These are phyloP conservation scores for Allium fistulosum DNA, from an alignment of 106 monocot genomes.

Conservation along the genomic window DNA sequence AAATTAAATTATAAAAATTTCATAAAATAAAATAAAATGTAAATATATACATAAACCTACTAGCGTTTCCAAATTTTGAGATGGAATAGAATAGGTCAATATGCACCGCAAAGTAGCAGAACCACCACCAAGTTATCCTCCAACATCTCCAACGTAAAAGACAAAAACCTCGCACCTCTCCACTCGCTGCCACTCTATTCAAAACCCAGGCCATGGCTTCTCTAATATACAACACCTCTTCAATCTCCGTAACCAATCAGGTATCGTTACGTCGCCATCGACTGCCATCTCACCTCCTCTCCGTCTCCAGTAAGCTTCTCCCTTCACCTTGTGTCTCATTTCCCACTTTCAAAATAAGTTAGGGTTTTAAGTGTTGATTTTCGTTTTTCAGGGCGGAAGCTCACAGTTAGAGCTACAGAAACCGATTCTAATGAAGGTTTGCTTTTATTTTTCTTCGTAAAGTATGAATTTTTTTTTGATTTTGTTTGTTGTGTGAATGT, in stretches of 20 bases:
- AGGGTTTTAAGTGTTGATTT: not conserved
- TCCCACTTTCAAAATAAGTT: not conserved
- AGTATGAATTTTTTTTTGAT: not conserved
- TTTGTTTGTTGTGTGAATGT: slow-evolving; percentile 1
- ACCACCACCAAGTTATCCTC: not conserved
- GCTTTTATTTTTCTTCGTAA: not conserved
- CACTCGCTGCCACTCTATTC: not conserved
- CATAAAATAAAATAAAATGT: too few species aligned
- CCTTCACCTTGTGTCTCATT: not conserved
- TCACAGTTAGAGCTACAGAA: slow-evolving; percentile 33
- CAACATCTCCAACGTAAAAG: not conserved
- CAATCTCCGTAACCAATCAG: not conserved
- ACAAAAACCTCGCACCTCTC: not conserved
- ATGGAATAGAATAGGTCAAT: too few species aligned
- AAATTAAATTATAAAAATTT: too few species aligned
- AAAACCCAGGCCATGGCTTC: slow-evolving; percentile 11
- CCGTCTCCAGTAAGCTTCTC: slow-evolving; percentile 16
- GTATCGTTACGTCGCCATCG: slow-evolving; percentile 1
- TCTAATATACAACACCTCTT: slow-evolving; percentile 3
- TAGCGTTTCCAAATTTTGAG: too few species aligned
- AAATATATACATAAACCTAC: too few species aligned
- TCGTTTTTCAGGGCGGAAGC: slow-evolving; percentile 13
- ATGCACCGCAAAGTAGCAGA: not conserved
- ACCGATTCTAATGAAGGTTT: slow-evolving; percentile 43
- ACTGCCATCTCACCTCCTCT: slow-evolving; percentile 4